Evolutionary conservation across 2,329 filamentous ascomycete genomes (phyloP).

Genomic region (Verticillium albo-atrum): DNA sequence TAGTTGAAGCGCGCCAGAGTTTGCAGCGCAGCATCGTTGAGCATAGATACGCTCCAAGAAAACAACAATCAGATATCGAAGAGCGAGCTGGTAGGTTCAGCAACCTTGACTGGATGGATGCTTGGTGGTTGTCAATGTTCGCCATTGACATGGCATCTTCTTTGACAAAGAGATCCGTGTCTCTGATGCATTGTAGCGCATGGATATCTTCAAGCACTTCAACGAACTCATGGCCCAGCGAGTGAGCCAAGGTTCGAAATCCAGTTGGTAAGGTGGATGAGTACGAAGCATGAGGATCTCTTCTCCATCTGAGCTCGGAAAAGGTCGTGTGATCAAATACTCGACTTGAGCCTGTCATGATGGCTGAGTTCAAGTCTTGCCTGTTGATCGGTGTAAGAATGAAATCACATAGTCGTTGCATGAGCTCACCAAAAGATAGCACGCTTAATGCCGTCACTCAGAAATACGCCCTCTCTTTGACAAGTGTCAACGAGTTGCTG

Average conservation of each 20-base stretch:
- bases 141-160: conserved; percentile 21
- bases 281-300: conserved; percentile 23
- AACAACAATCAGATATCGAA: conserved; percentile 24
- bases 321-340: conserved; percentile 36
- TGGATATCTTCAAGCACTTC: conserved; percentile 32
- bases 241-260: conserved; percentile 18
- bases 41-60: conserved; percentile 35
- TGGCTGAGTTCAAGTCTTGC: conserved; percentile 36
- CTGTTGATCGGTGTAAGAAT: conserved; percentile 15
- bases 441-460: conserved; percentile 35
- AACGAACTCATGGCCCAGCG: conserved; percentile 24
- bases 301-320: conserved; percentile 31
- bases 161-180: conserved; percentile 11
- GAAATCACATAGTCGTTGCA: conserved; percentile 3
- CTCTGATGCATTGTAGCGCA: conserved; percentile 32
- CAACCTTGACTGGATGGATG: conserved; percentile 36
- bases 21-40: conserved; percentile 34
- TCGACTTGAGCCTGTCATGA: conserved; percentile 32
- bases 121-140: conserved; percentile 32
- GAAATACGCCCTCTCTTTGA: conserved; percentile 16
- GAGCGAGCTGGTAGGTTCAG: conserved; percentile 16
- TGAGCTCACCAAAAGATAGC: conserved; percentile 36
- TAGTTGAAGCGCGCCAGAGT: conserved; percentile 29
- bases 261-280: conserved; percentile 27
- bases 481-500: conserved; percentile 27